Conservation (phyloP, 2,329 filamentous ascomycete species). For the Talaromyces sp. region DNA sequence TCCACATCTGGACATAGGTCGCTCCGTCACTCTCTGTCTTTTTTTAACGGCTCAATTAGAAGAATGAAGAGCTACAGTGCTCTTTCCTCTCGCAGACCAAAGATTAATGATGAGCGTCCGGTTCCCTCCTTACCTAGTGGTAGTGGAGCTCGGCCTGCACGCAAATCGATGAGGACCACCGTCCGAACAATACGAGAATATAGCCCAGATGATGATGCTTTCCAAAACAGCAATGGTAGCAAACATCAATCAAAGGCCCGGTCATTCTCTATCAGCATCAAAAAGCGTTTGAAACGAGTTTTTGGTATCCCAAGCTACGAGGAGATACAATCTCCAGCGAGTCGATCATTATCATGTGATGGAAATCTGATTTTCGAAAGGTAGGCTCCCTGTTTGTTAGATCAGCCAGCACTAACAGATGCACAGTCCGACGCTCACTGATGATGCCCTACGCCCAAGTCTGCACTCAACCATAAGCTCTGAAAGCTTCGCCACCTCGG, state of each 20-base stretch:
- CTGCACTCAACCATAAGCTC: conserved; percentile 29
- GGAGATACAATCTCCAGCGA: conserved; percentile 23
- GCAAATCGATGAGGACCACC: conserved; percentile 38
- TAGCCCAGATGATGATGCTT: conserved; percentile 18
- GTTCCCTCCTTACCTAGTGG: conserved; percentile 23
- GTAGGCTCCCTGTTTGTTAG: not conserved
- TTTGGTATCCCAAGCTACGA: conserved; percentile 34
- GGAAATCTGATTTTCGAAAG: conserved; percentile 22
- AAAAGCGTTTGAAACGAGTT: conserved; percentile 40
- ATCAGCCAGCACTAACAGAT: not conserved
- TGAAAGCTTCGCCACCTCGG: conserved; percentile 34
- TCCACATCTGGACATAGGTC: conserved; percentile 23
- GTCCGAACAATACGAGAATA: conserved; percentile 30
- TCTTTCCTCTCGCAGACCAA: conserved; percentile 22
- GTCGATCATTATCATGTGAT: conserved; percentile 25
- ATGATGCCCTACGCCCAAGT: conserved; percentile 22
- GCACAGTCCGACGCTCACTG: not conserved
- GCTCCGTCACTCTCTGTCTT: conserved; percentile 43
- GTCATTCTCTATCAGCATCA: conserved; percentile 42
- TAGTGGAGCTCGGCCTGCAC: conserved; percentile 26
- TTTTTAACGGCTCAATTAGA: conserved; percentile 32
- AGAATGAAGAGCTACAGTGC: conserved; percentile 35
- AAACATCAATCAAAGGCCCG: conserved; percentile 30
- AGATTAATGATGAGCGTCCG: not conserved
- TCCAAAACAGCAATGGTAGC: conserved; percentile 14